Conservation (phyloP, 495 filamentous ascomycete genomes). For the Trichocladium uniseriatum region DNA sequence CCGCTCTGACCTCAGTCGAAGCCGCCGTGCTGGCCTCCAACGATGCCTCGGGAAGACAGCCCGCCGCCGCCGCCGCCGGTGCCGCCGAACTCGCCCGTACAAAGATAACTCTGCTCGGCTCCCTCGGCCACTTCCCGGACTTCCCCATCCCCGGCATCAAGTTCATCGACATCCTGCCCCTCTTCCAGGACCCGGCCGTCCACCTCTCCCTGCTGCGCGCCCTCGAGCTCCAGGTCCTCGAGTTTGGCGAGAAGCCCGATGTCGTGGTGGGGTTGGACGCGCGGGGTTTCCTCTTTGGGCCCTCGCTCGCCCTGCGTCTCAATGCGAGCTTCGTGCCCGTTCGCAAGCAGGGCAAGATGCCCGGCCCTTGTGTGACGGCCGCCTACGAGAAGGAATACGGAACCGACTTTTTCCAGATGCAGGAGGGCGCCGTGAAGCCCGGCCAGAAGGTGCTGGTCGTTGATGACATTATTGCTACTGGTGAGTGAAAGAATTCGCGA, state of each 20-base stretch:
- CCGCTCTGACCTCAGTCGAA: conserved; percentile 13
- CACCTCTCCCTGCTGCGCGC: conserved; percentile 75
- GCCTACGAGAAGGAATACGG: conserved; percentile 94
- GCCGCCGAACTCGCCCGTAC: conserved; percentile 85
- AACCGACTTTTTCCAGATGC: conserved; percentile 93
- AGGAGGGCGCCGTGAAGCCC: conserved; percentile 68
- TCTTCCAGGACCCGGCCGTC: conserved; percentile 72
- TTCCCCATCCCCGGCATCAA: conserved; percentile 91
- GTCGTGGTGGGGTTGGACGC: conserved; percentile 90
- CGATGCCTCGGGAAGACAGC: conserved; percentile 50
- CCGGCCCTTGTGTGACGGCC: conserved; percentile 75
- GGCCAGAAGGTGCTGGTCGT: conserved; percentile 88
- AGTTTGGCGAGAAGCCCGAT: conserved; percentile 59
- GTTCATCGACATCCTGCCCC: conserved; percentile 97
- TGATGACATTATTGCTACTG: conserved; percentile 97
- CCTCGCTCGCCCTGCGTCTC: conserved; percentile 74
- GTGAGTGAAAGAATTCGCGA: conserved; percentile 40
- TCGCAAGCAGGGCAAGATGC: conserved; percentile 93
- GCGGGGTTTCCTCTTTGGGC: conserved; percentile 91
- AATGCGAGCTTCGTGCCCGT: conserved; percentile 90
- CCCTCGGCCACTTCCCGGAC: conserved; percentile 68
- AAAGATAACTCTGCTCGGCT: conserved; percentile 59
- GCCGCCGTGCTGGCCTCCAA: conserved; percentile 22
- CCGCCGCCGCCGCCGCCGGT: conserved; percentile 58
- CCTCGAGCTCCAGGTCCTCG: conserved; percentile 71